phyloP scores from a whole-genome alignment of 2,329 filamentous ascomycete species.

The Nemania sp. region DNA sequence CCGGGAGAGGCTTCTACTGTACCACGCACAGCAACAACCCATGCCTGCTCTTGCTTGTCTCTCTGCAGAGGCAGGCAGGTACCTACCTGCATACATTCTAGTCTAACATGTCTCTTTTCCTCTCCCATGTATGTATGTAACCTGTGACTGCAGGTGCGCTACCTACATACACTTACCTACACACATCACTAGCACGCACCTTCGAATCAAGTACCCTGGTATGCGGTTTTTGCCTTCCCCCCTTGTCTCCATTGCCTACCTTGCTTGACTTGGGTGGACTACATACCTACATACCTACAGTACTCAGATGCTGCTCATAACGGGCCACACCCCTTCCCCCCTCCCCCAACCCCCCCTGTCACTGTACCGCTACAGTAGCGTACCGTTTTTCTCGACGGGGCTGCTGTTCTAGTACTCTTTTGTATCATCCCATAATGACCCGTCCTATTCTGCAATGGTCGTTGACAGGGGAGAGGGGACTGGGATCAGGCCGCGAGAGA shows the following conservation, averaged over 20 bases:
- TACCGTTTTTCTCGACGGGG: conserved; percentile 22
- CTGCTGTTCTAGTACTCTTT: conserved; percentile 10
- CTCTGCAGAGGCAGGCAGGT: not conserved
- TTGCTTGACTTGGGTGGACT: not conserved
- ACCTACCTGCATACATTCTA: not conserved
- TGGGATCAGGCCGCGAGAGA: conserved; percentile 27
- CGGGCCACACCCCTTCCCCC: conserved; percentile 17
- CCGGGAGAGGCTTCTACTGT: conserved; percentile 33
- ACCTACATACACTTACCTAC: not conserved
- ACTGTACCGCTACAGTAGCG: conserved; percentile 3
- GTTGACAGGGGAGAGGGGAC: conserved; percentile 29
- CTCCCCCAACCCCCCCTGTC: conserved; percentile 3
- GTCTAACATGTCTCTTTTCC: conserved; percentile 1
- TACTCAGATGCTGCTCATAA: conserved; percentile 17
- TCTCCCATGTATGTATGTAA: conserved; percentile 1
- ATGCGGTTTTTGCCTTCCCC: conserved; percentile 15
- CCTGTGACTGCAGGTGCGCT: not conserved
- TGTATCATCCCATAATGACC: conserved; percentile 32
- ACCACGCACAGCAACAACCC: conserved; percentile 16
- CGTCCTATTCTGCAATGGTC: conserved; percentile 25
- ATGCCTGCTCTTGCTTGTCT: not conserved
- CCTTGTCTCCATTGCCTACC: conserved; percentile 16
- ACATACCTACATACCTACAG: not conserved
- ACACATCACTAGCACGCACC: conserved; percentile 33
- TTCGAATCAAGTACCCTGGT: conserved; percentile 26